Evolutionary conservation across 257 asterid species (phyloP).

Genomic region (Nicotiana benthamiana): DNA sequence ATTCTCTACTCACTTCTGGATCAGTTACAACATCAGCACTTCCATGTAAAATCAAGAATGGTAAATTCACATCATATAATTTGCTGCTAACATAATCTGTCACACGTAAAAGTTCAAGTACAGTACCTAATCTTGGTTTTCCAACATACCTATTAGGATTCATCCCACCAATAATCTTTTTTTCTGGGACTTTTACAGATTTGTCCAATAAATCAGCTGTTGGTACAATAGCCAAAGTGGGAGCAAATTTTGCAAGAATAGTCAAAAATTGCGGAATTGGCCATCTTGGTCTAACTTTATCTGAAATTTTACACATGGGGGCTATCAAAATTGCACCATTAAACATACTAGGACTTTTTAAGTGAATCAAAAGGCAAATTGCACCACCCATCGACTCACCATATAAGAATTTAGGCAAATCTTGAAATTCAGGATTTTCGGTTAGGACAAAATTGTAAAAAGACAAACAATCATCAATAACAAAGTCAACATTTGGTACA

Average conservation of each 20-base stretch:
- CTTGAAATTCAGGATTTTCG: conserved; percentile 27
- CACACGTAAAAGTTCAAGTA: conserved; percentile 59
- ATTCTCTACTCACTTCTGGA: conserved; percentile 71
- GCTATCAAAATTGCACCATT: conserved; percentile 63
- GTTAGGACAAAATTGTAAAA: conserved; percentile 26
- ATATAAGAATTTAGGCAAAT: conserved; percentile 34
- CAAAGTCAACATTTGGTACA: conserved; percentile 60
- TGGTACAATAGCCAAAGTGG: conserved; percentile 69
- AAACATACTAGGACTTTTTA: conserved; percentile 33
- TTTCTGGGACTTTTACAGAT: conserved; percentile 69
- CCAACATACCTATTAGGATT: conserved; percentile 70
- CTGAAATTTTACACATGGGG: conserved; percentile 86
- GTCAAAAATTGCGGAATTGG: conserved; percentile 60
- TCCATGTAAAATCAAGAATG: conserved; percentile 73
- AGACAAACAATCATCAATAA: conserved; percentile 49
- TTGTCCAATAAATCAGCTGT: conserved; percentile 74
- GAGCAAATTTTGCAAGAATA: conserved; percentile 45
- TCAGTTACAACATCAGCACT: conserved; percentile 83
- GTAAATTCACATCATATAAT: conserved; percentile 52
- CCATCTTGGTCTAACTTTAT: conserved; percentile 73
- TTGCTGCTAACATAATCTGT: conserved; percentile 52
- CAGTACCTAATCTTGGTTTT: conserved; percentile 82
- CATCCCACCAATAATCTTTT: conserved; percentile 41
- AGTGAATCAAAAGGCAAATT: conserved; percentile 54
- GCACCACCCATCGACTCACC: conserved; percentile 97